These are phyloP conservation scores for Zymoseptoria ardabiliae DNA, from an alignment of 2,329 filamentous ascomycete genomes.

Conservation along the genomic window DNA sequence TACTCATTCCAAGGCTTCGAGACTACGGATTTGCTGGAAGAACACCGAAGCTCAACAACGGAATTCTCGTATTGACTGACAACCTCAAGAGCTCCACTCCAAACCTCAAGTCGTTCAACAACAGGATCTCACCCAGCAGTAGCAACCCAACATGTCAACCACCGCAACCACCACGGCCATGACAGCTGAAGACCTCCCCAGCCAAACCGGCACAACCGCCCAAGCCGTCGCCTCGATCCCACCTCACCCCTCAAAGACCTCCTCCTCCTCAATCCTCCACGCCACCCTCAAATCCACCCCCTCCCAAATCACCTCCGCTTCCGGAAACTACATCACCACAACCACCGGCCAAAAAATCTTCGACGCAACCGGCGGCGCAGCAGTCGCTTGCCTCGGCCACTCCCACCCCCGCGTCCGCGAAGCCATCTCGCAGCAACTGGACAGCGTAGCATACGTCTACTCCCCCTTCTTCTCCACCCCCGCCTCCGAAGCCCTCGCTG, in stretches of 20 bases:
- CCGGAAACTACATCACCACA: conserved; percentile 44
- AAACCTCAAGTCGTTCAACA: too few relatives aligned
- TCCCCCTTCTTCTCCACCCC: conserved; percentile 50
- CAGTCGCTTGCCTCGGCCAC: conserved; percentile 63
- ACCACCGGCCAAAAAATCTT: conserved; percentile 52
- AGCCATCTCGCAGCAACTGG: conserved; percentile 53
- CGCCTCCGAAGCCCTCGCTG: conserved; percentile 46
- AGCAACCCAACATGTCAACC: neutral
- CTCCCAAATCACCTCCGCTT: conserved; percentile 39
- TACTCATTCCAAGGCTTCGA: too few relatives aligned
- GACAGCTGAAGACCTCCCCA: neutral
- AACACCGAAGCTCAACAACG: too few relatives aligned
- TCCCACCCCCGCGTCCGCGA: conserved; percentile 40
- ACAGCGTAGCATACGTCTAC: conserved; percentile 50
- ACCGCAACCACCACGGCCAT: neutral
- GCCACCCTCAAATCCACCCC: conserved; percentile 40
- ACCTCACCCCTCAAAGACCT: neutral
- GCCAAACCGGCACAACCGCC: conserved; percentile 8
- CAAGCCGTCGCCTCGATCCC: conserved; percentile 1
- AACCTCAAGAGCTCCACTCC: too few relatives aligned
- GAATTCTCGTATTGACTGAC: too few relatives aligned
- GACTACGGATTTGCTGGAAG: too few relatives aligned
- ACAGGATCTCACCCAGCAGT: too few relatives aligned
- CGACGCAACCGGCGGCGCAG: conserved; percentile 65
- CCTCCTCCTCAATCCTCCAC: conserved; percentile 38